Base-by-base conservation (phyloP, 2,329 filamentous ascomycete genomes). In the Aureobasidium sp. region DNA sequence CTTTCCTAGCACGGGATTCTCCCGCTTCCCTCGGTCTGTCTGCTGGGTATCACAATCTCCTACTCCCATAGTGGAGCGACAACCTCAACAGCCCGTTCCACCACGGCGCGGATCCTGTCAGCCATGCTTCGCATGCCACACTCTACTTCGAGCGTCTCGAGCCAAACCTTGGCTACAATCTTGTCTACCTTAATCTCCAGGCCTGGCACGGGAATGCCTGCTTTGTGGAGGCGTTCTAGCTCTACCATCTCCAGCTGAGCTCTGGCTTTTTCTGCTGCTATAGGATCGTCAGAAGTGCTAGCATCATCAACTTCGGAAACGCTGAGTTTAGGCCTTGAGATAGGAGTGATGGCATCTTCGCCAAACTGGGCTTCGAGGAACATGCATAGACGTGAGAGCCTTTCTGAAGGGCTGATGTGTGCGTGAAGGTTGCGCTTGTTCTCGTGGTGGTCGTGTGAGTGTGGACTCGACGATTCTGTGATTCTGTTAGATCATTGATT, bases 351-450 rank as follows among this genome's bases (percentile, higher is more conserved):
- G 63, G 90, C 87, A 65, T 94, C 87, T 34, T 85, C 81, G 64
- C 94, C 94, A 71, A 99, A 99, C 73, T 99, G 94, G 3, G 92
- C 90, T 78, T 99, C 94, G 15, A 99, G 86, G 78, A 99, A 96
- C 85, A 96, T 90, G 76, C 95, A 88, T 25, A 99, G 85, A 37
- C 93, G 87, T 65, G 88, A 84, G 45, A 97, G 85, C 44, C 90
- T 88, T 67, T 96, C 90, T 48, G 87, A 81, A 0, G 91, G 81
- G 10, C 83, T 83, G 45, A 91, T 76, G 48, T 88, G 83, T 13
- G 87, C 83, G 73, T 96, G 91, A 0, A 87, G 88, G 71, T 96
- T 94, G 49, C 79, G 79, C 76, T 73, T 62, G 78, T 75, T 42
- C 79, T 67, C 61, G 39, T 74, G 71, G 47, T 75, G 69, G 54